These are phyloP conservation scores for Trichoderma gamsii DNA, from an alignment of 495 filamentous ascomycete species.

Conservation along the genomic window DNA sequence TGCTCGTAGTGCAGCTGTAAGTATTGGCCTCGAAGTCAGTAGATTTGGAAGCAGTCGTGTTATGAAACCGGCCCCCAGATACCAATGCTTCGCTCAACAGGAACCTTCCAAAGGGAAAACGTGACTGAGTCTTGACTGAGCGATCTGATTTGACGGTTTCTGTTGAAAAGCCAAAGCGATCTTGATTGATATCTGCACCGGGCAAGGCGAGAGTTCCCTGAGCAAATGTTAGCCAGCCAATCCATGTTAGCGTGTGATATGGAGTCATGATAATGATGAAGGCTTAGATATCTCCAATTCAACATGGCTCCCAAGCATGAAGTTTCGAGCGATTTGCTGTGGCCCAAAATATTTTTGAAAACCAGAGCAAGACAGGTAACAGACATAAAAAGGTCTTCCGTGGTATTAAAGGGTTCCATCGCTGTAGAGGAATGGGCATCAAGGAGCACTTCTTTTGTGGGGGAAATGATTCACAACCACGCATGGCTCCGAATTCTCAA, in stretches of 20 bases:
- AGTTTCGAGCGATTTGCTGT: background rate
- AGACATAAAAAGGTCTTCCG: background rate
- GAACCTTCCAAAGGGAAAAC: background rate
- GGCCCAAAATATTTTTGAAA: background rate
- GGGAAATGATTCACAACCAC: constrained; percentile 11
- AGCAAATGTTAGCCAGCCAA: background rate
- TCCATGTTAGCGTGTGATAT: background rate
- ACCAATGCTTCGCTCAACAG: background rate
- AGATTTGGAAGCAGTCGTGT: background rate
- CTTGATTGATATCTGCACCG: background rate
- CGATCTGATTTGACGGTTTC: background rate
- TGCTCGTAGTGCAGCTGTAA: background rate
- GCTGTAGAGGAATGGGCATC: background rate
- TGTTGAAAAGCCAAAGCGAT: background rate
- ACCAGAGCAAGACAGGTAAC: background rate
- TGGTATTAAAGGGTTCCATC: background rate
- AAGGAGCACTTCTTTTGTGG: background rate
- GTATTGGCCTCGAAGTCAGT: background rate
- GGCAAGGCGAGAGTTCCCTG: background rate
- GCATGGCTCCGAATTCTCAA: background rate
- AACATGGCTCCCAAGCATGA: background rate
- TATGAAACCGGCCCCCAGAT: background rate
- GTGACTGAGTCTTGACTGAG: background rate
- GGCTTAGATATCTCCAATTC: background rate
- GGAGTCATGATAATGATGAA: background rate